Evolutionary conservation across 352 stramenopile genomes (phyloP).

Genomic region (Phytophthora macrochlamydospora): DNA sequence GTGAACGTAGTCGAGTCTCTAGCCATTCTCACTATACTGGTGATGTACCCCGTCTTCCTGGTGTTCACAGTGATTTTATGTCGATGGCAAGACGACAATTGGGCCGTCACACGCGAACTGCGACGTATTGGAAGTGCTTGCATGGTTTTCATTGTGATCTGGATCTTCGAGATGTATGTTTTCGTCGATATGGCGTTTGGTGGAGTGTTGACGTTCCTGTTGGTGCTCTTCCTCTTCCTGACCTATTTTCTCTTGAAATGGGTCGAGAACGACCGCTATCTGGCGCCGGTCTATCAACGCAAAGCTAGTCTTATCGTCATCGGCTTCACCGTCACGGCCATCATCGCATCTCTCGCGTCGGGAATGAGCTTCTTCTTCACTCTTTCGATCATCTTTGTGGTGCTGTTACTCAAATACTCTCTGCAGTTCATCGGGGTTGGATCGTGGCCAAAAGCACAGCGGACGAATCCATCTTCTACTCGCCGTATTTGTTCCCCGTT

Average conservation of each 20-base stretch:
- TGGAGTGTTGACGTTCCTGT: slow-evolving; percentile 59
- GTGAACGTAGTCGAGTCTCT: slow-evolving; percentile 81
- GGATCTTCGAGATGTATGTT: slow-evolving; percentile 83
- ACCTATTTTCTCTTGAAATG: slow-evolving; percentile 84
- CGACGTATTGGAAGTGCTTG: slow-evolving; percentile 30
- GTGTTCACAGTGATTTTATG: slow-evolving; percentile 71
- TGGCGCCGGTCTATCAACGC: slow-evolving; percentile 64
- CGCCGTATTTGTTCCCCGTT: slow-evolving; percentile 89
- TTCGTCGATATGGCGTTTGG: slow-evolving; percentile 64
- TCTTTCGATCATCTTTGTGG: slow-evolving; percentile 84
- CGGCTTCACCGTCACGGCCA: slow-evolving; percentile 33
- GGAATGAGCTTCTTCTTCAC: slow-evolving; percentile 85
- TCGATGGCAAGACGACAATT: slow-evolving; percentile 83
- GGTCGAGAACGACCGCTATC: slow-evolving; percentile 84
- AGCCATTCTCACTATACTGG: slow-evolving; percentile 69
- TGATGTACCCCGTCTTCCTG: slow-evolving; percentile 85
- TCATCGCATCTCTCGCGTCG: slow-evolving; percentile 48
- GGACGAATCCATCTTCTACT: slow-evolving; percentile 82
- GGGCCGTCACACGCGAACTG: slow-evolving; percentile 56
- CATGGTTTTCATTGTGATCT: slow-evolving; percentile 48
- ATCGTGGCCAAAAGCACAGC: slow-evolving; percentile 47
- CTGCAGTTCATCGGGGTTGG: slow-evolving; percentile 67
- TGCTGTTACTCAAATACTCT: slow-evolving; percentile 78
- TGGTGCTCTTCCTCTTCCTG: slow-evolving; percentile 71
- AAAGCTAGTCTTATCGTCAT: slow-evolving; percentile 55